A percentile compares a stretch with the other conserved stretches of the same genome.
Evolutionary conservation across 192 early-diverging fungal genomes (phyloP).

Genomic region (Gigaspora rosea): DNA sequence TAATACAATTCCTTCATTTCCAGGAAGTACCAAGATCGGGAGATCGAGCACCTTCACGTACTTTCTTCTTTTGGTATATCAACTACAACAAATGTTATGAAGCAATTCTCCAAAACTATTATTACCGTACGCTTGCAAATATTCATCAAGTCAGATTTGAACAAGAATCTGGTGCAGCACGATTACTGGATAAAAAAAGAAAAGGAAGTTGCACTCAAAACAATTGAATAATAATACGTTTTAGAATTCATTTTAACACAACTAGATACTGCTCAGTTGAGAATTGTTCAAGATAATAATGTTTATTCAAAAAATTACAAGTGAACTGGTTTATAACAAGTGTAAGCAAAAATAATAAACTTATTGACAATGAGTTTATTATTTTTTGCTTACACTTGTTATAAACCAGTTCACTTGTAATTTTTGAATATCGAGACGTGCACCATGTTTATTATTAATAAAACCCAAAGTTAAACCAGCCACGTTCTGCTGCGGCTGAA

Average conservation of each 20-base stretch:
- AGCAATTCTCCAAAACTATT: conserved; percentile 2
- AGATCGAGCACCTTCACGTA: conserved; percentile 74
- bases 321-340: neutral
- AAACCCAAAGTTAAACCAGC: too few relatives aligned
- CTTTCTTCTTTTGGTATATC: conserved; percentile 72
- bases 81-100: conserved; percentile 23
- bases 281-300: conserved; percentile 15
- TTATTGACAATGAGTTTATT: too few relatives aligned
- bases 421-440: neutral
- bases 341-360: too few relatives aligned
- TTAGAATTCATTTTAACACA: conserved; percentile 8
- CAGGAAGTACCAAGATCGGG: conserved; percentile 72
- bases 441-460: too few relatives aligned
- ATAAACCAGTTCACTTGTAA: neutral
- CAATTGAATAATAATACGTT: conserved; percentile 13
- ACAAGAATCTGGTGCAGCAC: conserved; percentile 1
- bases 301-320: conserved; percentile 12
- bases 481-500: too few relatives aligned
- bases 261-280: conserved; percentile 11
- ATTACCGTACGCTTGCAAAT: conserved; percentile 21
- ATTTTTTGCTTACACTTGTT: too few relatives aligned
- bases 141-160: conserved; percentile 20
- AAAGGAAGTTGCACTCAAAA: conserved; percentile 14
- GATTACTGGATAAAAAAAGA: conserved; percentile 4
- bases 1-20: conserved; percentile 41